These are phyloP conservation scores for Fusarium illudens DNA, from an alignment of 2,329 filamentous ascomycete genomes.

Conservation along the genomic window DNA sequence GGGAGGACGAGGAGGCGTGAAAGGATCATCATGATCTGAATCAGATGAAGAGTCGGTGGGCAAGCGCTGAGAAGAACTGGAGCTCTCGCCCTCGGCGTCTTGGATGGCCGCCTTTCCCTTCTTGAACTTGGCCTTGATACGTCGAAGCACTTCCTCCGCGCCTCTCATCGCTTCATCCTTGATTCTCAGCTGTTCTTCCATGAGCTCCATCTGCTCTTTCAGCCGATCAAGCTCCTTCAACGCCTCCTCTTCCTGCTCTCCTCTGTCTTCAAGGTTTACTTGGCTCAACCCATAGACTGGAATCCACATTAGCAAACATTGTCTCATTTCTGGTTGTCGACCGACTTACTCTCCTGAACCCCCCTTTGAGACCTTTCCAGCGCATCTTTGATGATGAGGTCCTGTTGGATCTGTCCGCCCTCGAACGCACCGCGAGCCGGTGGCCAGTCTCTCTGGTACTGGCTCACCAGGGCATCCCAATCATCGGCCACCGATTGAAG, in stretches of 20 bases:
- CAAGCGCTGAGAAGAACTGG: not conserved
- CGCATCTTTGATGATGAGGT: not conserved
- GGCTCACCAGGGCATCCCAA: not conserved
- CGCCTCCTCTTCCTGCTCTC: not conserved
- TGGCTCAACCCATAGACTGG: not conserved
- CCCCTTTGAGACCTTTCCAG: not conserved
- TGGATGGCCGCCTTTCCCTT: too few species aligned
- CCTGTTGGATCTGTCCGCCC: not conserved
- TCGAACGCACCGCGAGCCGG: not conserved
- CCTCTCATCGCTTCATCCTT: too few species aligned
- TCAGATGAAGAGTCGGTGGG: too few species aligned
- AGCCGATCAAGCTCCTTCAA: not conserved
- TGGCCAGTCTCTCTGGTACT: slow-evolving; percentile 6
- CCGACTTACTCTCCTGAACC: slow-evolving; percentile 4
- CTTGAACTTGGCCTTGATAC: too few species aligned
- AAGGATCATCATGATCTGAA: too few species aligned
- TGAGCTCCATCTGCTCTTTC: too few species aligned
- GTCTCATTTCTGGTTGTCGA: not conserved
- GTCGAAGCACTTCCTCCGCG: too few species aligned
- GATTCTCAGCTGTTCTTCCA: too few species aligned
- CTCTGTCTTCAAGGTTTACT: not conserved
- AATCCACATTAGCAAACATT: not conserved
- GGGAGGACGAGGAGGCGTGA: too few species aligned
- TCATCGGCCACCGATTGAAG: not conserved
- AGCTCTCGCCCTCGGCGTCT: too few species aligned